These are phyloP conservation scores for Lipomyces starkeyi DNA, from an alignment of 805 yeast species.

Conservation along the genomic window DNA sequence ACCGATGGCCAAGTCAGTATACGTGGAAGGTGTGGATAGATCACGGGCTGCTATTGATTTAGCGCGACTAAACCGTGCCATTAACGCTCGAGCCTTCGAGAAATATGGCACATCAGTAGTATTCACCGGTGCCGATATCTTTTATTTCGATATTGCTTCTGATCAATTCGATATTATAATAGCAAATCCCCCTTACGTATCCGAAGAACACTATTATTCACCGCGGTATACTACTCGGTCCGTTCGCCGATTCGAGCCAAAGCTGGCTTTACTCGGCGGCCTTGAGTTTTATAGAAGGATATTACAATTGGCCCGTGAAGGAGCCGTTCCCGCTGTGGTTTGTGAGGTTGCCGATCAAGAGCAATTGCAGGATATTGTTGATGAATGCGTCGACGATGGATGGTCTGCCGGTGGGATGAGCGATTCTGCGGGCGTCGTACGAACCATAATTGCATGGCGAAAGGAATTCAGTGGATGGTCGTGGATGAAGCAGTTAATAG, in stretches of 20 bases:
- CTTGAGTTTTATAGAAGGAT: conserved; percentile 70
- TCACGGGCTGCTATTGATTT: conserved; percentile 59
- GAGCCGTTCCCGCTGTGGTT: conserved; percentile 62
- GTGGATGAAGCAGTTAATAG: conserved; percentile 19
- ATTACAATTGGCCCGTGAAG: conserved; percentile 51
- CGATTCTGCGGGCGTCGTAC: conserved; percentile 54
- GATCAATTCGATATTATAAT: conserved; percentile 58
- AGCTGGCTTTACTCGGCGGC: conserved; percentile 78
- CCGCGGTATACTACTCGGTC: conserved; percentile 58
- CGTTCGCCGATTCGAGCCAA: conserved; percentile 77
- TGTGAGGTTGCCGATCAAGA: conserved; percentile 73
- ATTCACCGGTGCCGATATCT: conserved; percentile 25
- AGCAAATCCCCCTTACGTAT: conserved; percentile 93
- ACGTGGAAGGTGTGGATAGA: conserved; percentile 60
- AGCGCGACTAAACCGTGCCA: conserved; percentile 54
- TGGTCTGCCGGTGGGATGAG: conserved; percentile 59
- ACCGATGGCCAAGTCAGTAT: conserved; percentile 22
- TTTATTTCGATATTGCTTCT: not conserved
- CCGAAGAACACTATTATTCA: conserved; percentile 52
- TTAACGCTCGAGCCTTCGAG: conserved; percentile 26
- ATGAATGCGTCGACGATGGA: conserved; percentile 35
- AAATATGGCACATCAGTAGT: conserved; percentile 18
- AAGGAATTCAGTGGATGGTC: conserved; percentile 19
- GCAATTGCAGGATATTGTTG: conserved; percentile 59
- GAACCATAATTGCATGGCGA: conserved; percentile 30